Percentiles rank a stretch among this genome's conserved stretches.
Conservation (phyloP, 2,329 filamentous ascomycete species). For the Ramichloridium luteum region DNA sequence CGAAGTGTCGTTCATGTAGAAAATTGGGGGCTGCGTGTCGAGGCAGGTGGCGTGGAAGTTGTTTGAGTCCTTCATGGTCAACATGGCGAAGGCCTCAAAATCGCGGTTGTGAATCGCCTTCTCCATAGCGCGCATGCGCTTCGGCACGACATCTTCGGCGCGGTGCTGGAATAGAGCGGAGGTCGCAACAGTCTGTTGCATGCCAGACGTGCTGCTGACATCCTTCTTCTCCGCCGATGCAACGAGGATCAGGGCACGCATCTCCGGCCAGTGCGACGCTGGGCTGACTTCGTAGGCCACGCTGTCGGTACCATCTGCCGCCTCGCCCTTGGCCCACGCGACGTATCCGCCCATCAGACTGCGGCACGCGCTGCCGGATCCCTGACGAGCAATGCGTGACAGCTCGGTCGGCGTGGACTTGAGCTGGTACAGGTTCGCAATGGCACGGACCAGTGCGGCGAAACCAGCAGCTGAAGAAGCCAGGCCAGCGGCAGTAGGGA, state of each 20-base stretch:
- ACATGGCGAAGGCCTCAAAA: conserved; percentile 74
- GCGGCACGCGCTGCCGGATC: conserved; percentile 87
- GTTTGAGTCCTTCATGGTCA: conserved; percentile 96
- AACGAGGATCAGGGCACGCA: conserved; percentile 85
- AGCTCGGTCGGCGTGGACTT: conserved; percentile 65
- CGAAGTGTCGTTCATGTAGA: conserved; percentile 94
- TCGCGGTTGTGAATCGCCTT: conserved; percentile 64
- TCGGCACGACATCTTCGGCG: conserved; percentile 63
- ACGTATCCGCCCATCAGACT: conserved; percentile 92
- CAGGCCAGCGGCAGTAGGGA: conserved; percentile 90
- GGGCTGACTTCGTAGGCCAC: conserved; percentile 79
- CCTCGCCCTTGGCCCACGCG: conserved; percentile 73
- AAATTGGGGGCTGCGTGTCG: conserved; percentile 94
- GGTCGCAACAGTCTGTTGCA: conserved; percentile 93
- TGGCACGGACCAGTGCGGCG: conserved; percentile 61
- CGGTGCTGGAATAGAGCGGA: conserved; percentile 76
- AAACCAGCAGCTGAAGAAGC: conserved; percentile 54
- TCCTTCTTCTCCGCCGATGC: conserved; percentile 92
- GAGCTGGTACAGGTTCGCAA: conserved; percentile 84
- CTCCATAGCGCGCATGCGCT: conserved; percentile 75
- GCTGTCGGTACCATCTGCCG: conserved; percentile 72
- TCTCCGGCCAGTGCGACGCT: conserved; percentile 84
- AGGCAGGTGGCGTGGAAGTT: conserved; percentile 91
- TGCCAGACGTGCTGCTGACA: conserved; percentile 80
- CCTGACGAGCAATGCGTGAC: conserved; percentile 80